These are phyloP conservation scores for Eimeria nieschulzi DNA, from an alignment of 169 alveolate species.

Conservation along the genomic window DNA sequence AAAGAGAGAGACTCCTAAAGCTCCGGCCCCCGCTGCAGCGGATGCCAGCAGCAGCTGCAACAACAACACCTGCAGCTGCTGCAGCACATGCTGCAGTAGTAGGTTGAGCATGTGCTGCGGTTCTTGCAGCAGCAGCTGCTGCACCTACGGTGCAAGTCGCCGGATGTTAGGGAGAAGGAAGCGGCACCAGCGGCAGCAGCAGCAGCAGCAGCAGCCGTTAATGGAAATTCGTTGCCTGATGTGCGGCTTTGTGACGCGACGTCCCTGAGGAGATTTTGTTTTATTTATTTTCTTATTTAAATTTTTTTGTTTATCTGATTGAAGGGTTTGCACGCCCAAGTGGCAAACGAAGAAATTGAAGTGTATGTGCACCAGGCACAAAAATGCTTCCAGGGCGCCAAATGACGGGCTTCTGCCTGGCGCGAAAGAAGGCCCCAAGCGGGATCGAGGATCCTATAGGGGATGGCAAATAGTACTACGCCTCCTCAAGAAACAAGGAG, in stretches of 20 bases:
- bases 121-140: constrained; percentile 2
- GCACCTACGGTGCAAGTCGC: background rate
- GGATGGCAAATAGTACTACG: no score
- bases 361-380: background rate
- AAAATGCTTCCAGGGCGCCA: background rate
- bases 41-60: background rate
- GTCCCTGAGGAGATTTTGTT: background rate
- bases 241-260: constrained; percentile 50
- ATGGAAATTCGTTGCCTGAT: constrained; percentile 42
- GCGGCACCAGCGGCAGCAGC: constrained; percentile 12
- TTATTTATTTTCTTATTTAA: no score
- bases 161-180: constrained; percentile 26
- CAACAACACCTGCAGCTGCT: background rate
- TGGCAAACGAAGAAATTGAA: background rate
- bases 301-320: no score
- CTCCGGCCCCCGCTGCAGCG: background rate
- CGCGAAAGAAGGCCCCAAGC: background rate
- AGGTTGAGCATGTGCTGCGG: background rate
- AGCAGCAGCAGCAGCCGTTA: constrained; percentile 21
- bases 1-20: background rate
- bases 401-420: background rate
- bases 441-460: no score
- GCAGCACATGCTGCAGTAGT: background rate
- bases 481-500: no score
- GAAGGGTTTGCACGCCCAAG: no score